phyloP scores from a whole-genome alignment of 495 filamentous ascomycete species.

The Rhizodiscina lignyota region DNA sequence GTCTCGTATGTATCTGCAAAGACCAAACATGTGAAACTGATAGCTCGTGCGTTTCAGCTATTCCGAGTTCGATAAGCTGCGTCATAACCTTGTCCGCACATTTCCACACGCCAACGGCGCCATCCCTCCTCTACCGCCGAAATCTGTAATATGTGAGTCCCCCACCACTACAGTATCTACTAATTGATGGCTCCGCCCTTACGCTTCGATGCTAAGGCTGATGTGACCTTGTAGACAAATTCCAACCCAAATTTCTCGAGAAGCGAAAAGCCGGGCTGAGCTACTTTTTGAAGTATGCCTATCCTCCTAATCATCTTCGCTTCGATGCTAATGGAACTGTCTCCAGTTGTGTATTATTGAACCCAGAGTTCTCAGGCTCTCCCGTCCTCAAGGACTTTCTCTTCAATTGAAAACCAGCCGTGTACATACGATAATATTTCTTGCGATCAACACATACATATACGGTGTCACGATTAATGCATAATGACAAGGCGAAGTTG shows the following conservation, averaged over 20 bases:
- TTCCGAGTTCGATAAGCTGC: conserved; percentile 54
- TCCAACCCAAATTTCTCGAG: conserved; percentile 53
- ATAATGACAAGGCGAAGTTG: too few species aligned
- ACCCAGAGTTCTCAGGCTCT: conserved; percentile 52
- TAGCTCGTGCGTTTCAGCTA: too few species aligned
- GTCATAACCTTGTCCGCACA: conserved; percentile 36
- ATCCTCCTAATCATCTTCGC: too few species aligned
- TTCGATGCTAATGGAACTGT: background rate
- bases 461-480: too few species aligned
- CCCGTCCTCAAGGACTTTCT: conserved; percentile 57
- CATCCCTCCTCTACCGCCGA: conserved; percentile 50
- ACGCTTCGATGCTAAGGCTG: too few species aligned
- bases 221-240: conserved; percentile 35
- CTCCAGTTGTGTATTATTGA: conserved; percentile 44
- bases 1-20: too few species aligned
- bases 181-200: too few species aligned
- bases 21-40: too few species aligned
- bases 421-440: too few species aligned
- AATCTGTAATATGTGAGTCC: conserved; percentile 49
- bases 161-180: background rate
- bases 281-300: conserved; percentile 57
- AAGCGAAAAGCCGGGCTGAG: conserved; percentile 43
- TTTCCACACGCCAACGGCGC: conserved; percentile 50
- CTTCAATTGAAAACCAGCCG: conserved; percentile 20
- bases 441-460: too few species aligned